Evolutionary conservation across 1,284 basidiomycete genomes (phyloP), one percentile per base, ranked within the genome.

Genomic region (Cerioporus squamosus): DNA sequence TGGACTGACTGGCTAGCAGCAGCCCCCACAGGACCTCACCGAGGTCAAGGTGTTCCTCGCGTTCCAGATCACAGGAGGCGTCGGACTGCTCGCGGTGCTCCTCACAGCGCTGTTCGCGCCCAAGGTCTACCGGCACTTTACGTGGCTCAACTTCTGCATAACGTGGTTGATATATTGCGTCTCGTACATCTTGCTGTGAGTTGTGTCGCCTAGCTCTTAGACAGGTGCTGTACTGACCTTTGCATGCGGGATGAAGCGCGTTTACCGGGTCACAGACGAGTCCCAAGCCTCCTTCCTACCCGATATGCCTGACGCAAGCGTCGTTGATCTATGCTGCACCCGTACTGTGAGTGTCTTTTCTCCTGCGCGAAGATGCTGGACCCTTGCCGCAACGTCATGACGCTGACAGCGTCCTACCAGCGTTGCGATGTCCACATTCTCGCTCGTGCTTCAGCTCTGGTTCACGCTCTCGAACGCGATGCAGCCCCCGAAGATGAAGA

Each of bases 61-160:
- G 49, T 65, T 76, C 22, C 73, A 74, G 49, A 55, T 73, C n/a
- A 48, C 57, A 2, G 74, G 72, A 15, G 67, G 63, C 4, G 49
- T 71, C 15, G 74, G 75, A 7, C 46, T 71, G n/a, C 49, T 68
- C 15, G 44, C 71, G 14, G 69, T 74, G 45, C 64, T 75, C 23
- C 23, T 70, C 18, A 71, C 68, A 12, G 72, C 72, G 2, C n/a
- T 73, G 17, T 62, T 67, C 29, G 68, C 69, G n/a, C 55, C 53
- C 5, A 66, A 62, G 31, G 66, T 75, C 51, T 67, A 68, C 48
- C 66, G 74, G 47, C 72, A 74, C 61, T 62, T 71, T 17, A 74
- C 74, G 1, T 77, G 73, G 70, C 69, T 74, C 53, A 73, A 68
- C 58, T 77, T 77, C 64, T 72, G 72, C 52, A 56, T 69, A 15